Evolutionary conservation across 495 filamentous ascomycete species (phyloP), one percentile per base, ranked within the genome.

Genomic region (Penicillium herquei): DNA sequence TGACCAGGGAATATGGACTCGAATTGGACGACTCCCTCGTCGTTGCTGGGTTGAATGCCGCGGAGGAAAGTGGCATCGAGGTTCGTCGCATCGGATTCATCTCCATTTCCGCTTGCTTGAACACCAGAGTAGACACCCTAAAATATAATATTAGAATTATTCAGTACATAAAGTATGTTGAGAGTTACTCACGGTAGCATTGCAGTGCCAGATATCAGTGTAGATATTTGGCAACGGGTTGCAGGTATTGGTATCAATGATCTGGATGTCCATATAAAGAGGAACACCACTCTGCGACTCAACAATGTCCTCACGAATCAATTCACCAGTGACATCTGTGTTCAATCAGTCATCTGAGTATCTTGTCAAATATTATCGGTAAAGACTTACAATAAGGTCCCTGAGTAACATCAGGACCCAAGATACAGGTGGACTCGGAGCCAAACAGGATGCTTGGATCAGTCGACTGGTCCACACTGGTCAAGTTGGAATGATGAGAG

Each of bases 201-300:
- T 82, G 66, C 71, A 77, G 63, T 80, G 79, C 83, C 84, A 87
- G 43, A 84, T 67, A 61, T 88, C 86, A 39, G 85, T 67, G 57
- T 80, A 88, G 32, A 80, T 67, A 48, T 77, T 65, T 0, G 78
- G 74, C 35, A 86, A 66, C 0, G 81, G 75, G 21, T 80, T 66
- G 66, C 82, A 87, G 51, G 77, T 83, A 44, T 77, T 77, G 54
- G 78, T 73, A 69, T 86, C 80, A 53, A 86, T 72, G 32, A 87
- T 63, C 57, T 85, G 82, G 59, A 86, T 72, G 55, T 87, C 85
- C 40, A 87, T 70, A 49, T 78, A 76, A 14, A 86, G 70, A 10
- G 75, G 64, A 14, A 87, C 75, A 54, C 86, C 85, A 10, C 59
- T 52, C 60, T 87, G 73, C 26, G 63, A 67, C 49, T 87, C 84